Base-by-base conservation (phyloP, 352 stramenopile genomes). In the Phytophthora boehmeriae region DNA sequence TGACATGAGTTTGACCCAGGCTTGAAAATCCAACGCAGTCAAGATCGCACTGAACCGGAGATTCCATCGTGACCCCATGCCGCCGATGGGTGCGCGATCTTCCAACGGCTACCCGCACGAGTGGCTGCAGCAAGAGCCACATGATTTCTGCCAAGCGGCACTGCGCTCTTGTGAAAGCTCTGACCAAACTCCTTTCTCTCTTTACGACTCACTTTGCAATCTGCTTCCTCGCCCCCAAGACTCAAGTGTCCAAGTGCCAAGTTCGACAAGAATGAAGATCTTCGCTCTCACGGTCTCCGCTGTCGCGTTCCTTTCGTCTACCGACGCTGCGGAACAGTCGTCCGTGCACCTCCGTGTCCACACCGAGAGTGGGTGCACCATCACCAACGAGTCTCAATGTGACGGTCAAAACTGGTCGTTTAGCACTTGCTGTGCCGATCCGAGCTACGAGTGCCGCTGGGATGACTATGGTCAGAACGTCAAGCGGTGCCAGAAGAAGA, bases 401-500 rank as follows among this genome's bases (percentile, higher is more conserved):
- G 44, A 76, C 25, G 67, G 67, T 1, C 57, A 75, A 45, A 69
- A 72, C 67, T 75, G 67, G 67, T 54, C 51, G 5, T 49, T 48
- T 2, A 75, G 67, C 49, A 66, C 48, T 0, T 73, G 66, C 59
- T 73, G 66, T 44, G 49, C 43, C 10, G 69, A 78, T 43, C 36
- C 69, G 1, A 72, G 23, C 57, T 74, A 78, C 41, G 65, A 72
- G 36, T 78, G 69, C 56, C 69, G 66, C 45, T 70, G 56, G 68
- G 59, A 62, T 11, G 65, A 75, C 54, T 50, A 75, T 28, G 61
- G 58, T 10, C 64, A 73, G 43, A 68, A 73, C 27, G 66, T 78
- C 8, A 58, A 75, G 45, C 61, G 61, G 10, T 69, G 60, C 53
- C 53, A 60, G 30, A 47, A 46, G 30, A 47, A 46, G 28, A 60